These are phyloP conservation scores for Striga asiatica DNA, from an alignment of 257 asterid genomes.

Conservation along the genomic window DNA sequence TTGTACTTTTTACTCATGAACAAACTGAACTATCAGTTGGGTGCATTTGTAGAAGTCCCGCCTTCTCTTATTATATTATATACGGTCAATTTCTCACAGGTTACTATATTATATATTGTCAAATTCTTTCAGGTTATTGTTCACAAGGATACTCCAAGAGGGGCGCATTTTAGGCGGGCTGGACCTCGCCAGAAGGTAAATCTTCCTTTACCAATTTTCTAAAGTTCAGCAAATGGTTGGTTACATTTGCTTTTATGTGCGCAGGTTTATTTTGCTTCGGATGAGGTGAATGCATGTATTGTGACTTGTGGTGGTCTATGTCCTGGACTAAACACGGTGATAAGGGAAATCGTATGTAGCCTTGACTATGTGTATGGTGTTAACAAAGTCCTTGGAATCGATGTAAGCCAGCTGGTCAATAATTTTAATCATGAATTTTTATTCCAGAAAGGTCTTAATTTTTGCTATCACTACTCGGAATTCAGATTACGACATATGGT, in stretches of 20 bases:
- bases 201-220: not conserved
- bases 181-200: conserved; percentile 94
- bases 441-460: not conserved
- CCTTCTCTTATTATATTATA: not conserved
- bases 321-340: conserved; percentile 68
- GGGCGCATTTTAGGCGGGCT: conserved; percentile 92
- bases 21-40: not conserved
- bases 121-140: conserved; percentile 52
- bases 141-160: conserved; percentile 86
- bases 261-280: conserved; percentile 50
- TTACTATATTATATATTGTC: not conserved
- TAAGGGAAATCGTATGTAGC: conserved; percentile 64
- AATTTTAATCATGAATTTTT: no score
- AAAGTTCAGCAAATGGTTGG: not conserved
- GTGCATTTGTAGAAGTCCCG: not conserved
- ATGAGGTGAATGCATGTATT: conserved; percentile 55
- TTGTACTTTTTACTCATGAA: no score
- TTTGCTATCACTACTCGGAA: no score
- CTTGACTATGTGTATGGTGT: conserved; percentile 61
- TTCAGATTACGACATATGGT: no score
- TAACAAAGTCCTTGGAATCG: conserved; percentile 43
- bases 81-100: not conserved
- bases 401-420: conserved; percentile 27
- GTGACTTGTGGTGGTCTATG: conserved; percentile 77
- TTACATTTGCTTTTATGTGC: not conserved